phyloP scores from a whole-genome alignment of 345 rosid species.

The Eucalyptus cloeziana region DNA sequence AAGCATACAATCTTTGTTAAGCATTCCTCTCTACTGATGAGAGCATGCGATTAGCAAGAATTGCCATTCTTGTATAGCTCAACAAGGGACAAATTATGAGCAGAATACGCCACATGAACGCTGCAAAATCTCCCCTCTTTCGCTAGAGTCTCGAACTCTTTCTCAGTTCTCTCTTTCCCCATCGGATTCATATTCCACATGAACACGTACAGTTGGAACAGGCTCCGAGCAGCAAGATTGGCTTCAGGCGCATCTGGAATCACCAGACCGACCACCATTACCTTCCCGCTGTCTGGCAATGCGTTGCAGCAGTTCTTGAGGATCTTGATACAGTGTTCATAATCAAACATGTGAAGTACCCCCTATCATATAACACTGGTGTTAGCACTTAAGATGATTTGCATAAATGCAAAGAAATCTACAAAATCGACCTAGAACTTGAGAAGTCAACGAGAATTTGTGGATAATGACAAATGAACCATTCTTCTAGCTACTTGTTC shows the following conservation, averaged over 20 bases:
- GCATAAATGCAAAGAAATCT: neutral
- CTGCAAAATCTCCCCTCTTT: slow-evolving; percentile 35
- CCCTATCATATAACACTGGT: slow-evolving; percentile 3
- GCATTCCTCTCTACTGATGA: neutral
- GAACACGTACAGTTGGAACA: slow-evolving; percentile 25
- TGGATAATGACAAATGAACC: neutral
- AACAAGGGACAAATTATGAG: slow-evolving; percentile 17
- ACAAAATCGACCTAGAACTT: neutral
- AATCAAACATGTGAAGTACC: slow-evolving; percentile 26
- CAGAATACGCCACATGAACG: slow-evolving; percentile 17
- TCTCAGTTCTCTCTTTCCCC: slow-evolving; percentile 31
- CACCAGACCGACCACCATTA: slow-evolving; percentile 27
- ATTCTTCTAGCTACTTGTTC: neutral
- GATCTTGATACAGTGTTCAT: slow-evolving; percentile 29
- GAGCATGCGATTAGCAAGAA: neutral
- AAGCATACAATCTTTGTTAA: neutral
- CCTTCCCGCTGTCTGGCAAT: slow-evolving; percentile 26
- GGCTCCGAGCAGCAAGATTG: neutral
- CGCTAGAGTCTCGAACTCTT: slow-evolving; percentile 21
- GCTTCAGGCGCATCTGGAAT: slow-evolving; percentile 23
- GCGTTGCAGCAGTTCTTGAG: slow-evolving; percentile 31
- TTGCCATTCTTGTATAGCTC: slow-evolving; percentile 17
- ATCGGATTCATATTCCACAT: slow-evolving; percentile 12
- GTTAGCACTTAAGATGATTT: neutral
- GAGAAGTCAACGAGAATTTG: neutral